These are phyloP conservation scores for Cystobasidiaceae sp. DNA, from an alignment of 1,284 basidiomycete species.

Conservation along the genomic window DNA sequence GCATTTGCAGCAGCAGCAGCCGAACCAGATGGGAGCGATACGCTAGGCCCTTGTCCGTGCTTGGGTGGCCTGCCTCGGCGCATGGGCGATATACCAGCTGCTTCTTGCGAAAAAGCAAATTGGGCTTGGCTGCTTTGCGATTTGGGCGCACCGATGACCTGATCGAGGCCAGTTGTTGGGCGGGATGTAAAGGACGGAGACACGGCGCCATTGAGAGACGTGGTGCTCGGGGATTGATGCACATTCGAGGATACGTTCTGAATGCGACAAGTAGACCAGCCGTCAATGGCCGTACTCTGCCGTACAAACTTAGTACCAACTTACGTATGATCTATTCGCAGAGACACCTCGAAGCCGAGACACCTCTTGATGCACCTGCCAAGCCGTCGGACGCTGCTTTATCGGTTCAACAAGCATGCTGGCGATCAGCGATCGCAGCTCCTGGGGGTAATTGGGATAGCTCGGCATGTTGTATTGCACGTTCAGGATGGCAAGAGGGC, in stretches of 20 bases:
- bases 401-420: slow-evolving; percentile 43
- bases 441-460: slow-evolving; percentile 83
- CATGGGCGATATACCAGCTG: slow-evolving; percentile 46
- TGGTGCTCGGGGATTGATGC: background rate
- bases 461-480: slow-evolving; percentile 91
- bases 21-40: background rate
- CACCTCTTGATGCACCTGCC: slow-evolving; percentile 43
- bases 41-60: background rate
- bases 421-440: slow-evolving; percentile 85
- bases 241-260: background rate
- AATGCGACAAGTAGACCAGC: background rate
- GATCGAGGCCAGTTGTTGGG: slow-evolving; percentile 21
- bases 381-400: slow-evolving; percentile 41
- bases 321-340: slow-evolving; percentile 33
- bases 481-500: slow-evolving; percentile 90
- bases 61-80: slow-evolving; percentile 46
- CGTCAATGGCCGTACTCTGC: background rate
- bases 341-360: slow-evolving; percentile 40
- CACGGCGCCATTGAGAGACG: slow-evolving; percentile 17
- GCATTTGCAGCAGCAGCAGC: background rate
- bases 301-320: background rate
- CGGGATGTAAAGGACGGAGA: slow-evolving; percentile 10
- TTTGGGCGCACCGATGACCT: background rate
- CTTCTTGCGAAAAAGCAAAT: slow-evolving; percentile 21
- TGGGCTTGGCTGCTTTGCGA: background rate